Percentiles rank a stretch among this genome's conserved stretches.
Evolutionary conservation across 305 asterid species (phyloP).

Genomic region (Ilex paraguariensis): DNA sequence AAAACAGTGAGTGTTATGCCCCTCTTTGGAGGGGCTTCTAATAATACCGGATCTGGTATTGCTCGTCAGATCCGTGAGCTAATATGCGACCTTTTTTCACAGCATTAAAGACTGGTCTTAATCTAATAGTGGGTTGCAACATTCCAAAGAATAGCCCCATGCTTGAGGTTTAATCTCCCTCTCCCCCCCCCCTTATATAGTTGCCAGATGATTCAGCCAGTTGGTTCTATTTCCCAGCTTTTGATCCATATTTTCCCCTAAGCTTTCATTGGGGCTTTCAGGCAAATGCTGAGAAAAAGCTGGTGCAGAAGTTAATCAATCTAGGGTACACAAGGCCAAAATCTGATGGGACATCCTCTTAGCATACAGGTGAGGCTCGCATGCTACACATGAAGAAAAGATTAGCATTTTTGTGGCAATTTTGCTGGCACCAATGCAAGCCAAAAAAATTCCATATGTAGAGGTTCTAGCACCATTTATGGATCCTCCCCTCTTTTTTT

Average conservation of each 20-base stretch:
- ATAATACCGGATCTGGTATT: slow-evolving; percentile 74
- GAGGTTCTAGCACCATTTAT: no score
- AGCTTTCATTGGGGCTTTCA: slow-evolving; percentile 23
- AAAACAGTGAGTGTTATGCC: slow-evolving; percentile 47
- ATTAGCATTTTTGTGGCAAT: background rate
- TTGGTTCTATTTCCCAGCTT: background rate
- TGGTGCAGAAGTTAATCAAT: slow-evolving; percentile 63
- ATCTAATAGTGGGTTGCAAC: slow-evolving; percentile 47
- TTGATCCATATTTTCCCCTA: slow-evolving; percentile 4
- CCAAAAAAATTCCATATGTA: no score
- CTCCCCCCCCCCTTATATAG: background rate
- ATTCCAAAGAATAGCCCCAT: slow-evolving; percentile 72
- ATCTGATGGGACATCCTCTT: slow-evolving; percentile 16
- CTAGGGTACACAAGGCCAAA: slow-evolving; percentile 57
- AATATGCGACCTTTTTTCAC: slow-evolving; percentile 23
- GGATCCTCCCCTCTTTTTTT: no score
- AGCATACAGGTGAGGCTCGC: background rate
- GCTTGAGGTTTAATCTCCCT: slow-evolving; percentile 66
- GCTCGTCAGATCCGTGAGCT: slow-evolving; percentile 45
- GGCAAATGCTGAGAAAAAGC: slow-evolving; percentile 76
- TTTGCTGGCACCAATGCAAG: background rate
- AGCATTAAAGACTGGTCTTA: slow-evolving; percentile 79
- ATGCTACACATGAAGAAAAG: background rate
- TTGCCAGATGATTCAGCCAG: background rate
- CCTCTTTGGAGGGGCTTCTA: slow-evolving; percentile 74